Base-by-base conservation (phyloP, 2,329 filamentous ascomycete species). In the Microsporum ferrugineum region DNA sequence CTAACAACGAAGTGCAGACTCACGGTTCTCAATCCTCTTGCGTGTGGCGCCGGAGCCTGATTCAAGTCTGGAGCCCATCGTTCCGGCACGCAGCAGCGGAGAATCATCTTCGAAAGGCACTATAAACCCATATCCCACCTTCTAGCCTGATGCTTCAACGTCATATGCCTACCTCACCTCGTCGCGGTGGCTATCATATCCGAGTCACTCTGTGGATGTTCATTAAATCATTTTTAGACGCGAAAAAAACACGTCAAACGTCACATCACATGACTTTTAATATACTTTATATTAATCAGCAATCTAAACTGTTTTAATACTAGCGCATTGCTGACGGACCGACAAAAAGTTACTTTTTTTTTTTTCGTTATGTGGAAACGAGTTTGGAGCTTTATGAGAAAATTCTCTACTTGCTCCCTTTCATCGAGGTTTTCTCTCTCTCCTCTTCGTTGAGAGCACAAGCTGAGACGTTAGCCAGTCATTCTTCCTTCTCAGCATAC, bases 31-130 rank as follows among this genome's bases (percentile, higher is more conserved):
- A 67, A 87, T 87, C 65, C 82, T 78, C 72, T 86, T 86, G 64
- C 83, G 81, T 67, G 84, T 81, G 36, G 78, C 73, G 62, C 75
- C 77, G 39, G 83, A 85, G 63, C 83, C 85, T 65, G 77, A 76
- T 66, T 86, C 80, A 64, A 85, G 77, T 66, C 81, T 77, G 64
- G 84, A 86, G 73, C 83, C 84, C 84, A 86, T 86, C 61, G 59
- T 73, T 51, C 17, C 60, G 62, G 62, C 60, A 36, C 47, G 5
- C 43, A 7, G 57, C 17, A 39, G 27, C 2, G n/a, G 31, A 61
- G 17, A 41, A 57, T 27, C 62, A 63, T 63, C 7, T 27, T 53
- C 55, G 39, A 57, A 27, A 36, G 6, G 2, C 14, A 43, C n/a
- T 6, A 2, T 38, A 56, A 4, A n/a, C 8, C 43, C 29, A 2